Conservation (phyloP, 495 filamentous ascomycete genomes). For the Filosporella fistucella region DNA sequence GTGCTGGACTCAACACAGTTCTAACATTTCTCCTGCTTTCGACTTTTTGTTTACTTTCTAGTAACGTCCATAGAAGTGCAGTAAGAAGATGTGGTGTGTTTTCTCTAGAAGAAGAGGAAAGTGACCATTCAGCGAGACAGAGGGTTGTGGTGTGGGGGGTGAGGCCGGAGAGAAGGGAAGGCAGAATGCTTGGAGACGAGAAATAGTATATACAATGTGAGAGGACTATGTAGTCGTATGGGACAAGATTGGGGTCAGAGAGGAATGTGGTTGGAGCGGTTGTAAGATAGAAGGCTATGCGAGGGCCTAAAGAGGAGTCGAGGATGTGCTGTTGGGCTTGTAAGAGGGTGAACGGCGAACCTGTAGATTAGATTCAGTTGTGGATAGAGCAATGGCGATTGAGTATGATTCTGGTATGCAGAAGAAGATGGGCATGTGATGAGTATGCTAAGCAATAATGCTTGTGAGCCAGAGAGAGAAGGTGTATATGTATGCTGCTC, state of each 20-base stretch:
- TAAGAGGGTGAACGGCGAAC: conserved; percentile 29
- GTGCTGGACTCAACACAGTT: conserved; percentile 32
- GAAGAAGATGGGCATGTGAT: too few relatives aligned
- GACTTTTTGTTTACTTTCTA: conserved; percentile 18
- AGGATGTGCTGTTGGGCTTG: conserved; percentile 34
- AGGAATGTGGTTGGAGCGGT: conserved; percentile 25
- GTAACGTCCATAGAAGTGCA: conserved; percentile 3
- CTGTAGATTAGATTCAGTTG: too few relatives aligned
- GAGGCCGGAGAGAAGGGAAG: conserved; percentile 13
- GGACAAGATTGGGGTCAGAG: conserved; percentile 10
- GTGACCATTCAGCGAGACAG: conserved; percentile 23
- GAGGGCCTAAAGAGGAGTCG: conserved; percentile 27
- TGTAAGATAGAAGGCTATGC: conserved; percentile 35
- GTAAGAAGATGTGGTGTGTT: conserved; percentile 13
- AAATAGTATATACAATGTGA: conserved; percentile 50
- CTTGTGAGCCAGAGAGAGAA: too few relatives aligned
- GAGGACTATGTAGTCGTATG: conserved; percentile 41
- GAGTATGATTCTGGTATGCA: too few relatives aligned
- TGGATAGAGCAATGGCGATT: too few relatives aligned
- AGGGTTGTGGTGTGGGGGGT: conserved; percentile 23
- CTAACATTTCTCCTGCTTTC: conserved; percentile 37
- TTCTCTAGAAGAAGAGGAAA: not conserved
- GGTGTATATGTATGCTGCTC: too few relatives aligned
- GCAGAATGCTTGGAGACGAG: conserved; percentile 29
- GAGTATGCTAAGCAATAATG: too few relatives aligned